These are phyloP conservation scores for Hibiscus syriacus DNA, from an alignment of 345 rosid species.

Conservation along the genomic window DNA sequence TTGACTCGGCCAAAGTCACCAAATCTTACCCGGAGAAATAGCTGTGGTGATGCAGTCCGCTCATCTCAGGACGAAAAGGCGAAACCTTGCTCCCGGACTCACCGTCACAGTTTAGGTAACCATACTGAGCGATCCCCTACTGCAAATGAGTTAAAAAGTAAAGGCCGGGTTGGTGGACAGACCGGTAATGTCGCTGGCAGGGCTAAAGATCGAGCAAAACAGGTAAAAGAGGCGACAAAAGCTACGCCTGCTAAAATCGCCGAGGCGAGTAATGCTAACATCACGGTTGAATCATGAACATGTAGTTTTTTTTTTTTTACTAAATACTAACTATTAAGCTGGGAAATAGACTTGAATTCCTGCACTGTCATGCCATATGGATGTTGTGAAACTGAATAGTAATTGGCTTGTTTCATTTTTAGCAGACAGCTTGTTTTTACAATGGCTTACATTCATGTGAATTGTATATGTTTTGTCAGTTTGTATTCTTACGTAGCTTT, in stretches of 20 bases:
- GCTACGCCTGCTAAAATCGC: slow-evolving; percentile 30
- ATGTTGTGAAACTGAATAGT: not conserved
- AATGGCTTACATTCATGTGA: too few relatives aligned
- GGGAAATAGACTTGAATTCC: too few relatives aligned
- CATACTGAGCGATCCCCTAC: slow-evolving; percentile 30
- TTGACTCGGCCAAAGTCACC: slow-evolving; percentile 77
- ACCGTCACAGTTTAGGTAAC: slow-evolving; percentile 59
- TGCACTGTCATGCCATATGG: not conserved
- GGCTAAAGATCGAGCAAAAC: slow-evolving; percentile 35
- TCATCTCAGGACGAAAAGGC: slow-evolving; percentile 43
- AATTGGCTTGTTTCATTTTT: not conserved
- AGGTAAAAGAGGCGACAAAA: slow-evolving; percentile 27
- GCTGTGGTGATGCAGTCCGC: slow-evolving; percentile 61
- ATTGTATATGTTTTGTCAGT: too few relatives aligned
- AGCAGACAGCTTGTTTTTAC: not conserved
- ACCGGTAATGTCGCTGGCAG: slow-evolving; percentile 37
- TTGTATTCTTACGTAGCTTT: too few relatives aligned
- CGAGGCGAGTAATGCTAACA: slow-evolving; percentile 19
- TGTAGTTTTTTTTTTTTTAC: too few relatives aligned
- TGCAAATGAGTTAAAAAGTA: slow-evolving; percentile 22
- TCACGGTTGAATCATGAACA: slow-evolving; percentile 29
- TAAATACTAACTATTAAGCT: too few relatives aligned
- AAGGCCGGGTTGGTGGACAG: slow-evolving; percentile 19
- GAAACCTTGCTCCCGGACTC: slow-evolving; percentile 41
- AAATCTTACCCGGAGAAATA: slow-evolving; percentile 67